Conservation (phyloP, 331 rosid species). For the Pyrus hybrid region DNA sequence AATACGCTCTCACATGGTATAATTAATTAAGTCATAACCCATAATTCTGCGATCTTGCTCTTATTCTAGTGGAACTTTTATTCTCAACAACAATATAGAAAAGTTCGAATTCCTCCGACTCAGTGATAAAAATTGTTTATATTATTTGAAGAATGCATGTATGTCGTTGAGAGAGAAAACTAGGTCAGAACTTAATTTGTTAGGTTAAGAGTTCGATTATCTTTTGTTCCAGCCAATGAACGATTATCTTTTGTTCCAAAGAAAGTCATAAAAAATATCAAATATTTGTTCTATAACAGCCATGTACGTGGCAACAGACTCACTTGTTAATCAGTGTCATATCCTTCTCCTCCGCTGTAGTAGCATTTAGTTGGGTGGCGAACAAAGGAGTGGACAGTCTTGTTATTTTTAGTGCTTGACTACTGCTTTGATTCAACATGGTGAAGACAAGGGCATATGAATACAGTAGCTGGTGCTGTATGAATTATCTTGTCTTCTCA, state of each 20-base stretch:
- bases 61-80: not conserved
- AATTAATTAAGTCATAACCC: not conserved
- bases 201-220: not conserved
- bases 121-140: not conserved
- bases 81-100: not conserved
- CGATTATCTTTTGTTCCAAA: not conserved
- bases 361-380: not conserved
- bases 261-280: not conserved
- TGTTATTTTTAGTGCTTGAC: not conserved
- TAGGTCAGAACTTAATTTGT: not conserved
- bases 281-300: not conserved
- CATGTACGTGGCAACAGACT: too few relatives aligned
- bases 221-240: not conserved
- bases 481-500: conserved; percentile 33
- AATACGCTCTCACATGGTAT: not conserved
- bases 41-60: not conserved
- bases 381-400: conserved; percentile 1
- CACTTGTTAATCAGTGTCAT: not conserved
- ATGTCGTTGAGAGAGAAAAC: not conserved
- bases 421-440: conserved; percentile 13
- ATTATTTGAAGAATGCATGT: not conserved
- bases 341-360: not conserved
- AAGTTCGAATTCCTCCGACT: not conserved
- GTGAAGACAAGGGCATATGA: conserved; percentile 22
- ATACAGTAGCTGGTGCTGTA: not conserved